phyloP scores from a whole-genome alignment of 495 filamentous ascomycete species.

The Trichoderma virens region DNA sequence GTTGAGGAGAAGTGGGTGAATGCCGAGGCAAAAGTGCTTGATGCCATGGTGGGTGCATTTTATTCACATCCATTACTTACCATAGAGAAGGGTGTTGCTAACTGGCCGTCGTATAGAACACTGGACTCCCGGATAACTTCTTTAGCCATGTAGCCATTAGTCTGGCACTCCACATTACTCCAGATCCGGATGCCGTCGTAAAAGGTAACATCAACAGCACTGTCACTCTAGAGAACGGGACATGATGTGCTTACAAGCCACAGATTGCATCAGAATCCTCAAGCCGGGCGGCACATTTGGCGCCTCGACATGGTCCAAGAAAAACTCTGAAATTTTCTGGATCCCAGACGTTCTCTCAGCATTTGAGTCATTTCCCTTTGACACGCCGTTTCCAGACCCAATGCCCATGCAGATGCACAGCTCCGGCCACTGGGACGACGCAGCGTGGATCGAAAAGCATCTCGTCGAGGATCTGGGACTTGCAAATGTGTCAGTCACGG shows the following conservation, averaged over 20 bases:
- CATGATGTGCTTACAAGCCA: slow-evolving; percentile 10
- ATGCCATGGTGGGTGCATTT: slow-evolving; percentile 29
- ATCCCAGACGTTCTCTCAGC: slow-evolving; percentile 22
- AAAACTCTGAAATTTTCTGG: slow-evolving; percentile 21
- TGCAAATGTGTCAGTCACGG: slow-evolving; percentile 25
- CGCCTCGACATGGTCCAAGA: slow-evolving; percentile 30
- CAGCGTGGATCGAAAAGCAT: slow-evolving; percentile 27
- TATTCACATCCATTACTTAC: too few relatives aligned
- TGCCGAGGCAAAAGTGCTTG: slow-evolving; percentile 24
- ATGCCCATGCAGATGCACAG: slow-evolving; percentile 24
- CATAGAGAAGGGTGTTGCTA: too few relatives aligned
- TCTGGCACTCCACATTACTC: slow-evolving; percentile 35
- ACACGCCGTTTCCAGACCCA: slow-evolving; percentile 24
- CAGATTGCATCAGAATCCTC: slow-evolving; percentile 32
- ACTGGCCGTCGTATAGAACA: too few relatives aligned
- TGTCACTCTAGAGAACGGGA: background rate
- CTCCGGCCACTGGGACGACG: slow-evolving; percentile 28
- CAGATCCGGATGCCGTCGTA: slow-evolving; percentile 30
- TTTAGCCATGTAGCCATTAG: slow-evolving; percentile 37
- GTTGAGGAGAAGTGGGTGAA: slow-evolving; percentile 26
- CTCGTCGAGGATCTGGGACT: slow-evolving; percentile 26
- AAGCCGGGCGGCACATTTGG: slow-evolving; percentile 32
- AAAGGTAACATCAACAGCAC: slow-evolving; percentile 21
- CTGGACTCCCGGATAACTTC: slow-evolving; percentile 17
- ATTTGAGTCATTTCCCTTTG: slow-evolving; percentile 30